Evolutionary conservation across 306 rosid genomes (phyloP).

Genomic region (Prunus kanzakura): DNA sequence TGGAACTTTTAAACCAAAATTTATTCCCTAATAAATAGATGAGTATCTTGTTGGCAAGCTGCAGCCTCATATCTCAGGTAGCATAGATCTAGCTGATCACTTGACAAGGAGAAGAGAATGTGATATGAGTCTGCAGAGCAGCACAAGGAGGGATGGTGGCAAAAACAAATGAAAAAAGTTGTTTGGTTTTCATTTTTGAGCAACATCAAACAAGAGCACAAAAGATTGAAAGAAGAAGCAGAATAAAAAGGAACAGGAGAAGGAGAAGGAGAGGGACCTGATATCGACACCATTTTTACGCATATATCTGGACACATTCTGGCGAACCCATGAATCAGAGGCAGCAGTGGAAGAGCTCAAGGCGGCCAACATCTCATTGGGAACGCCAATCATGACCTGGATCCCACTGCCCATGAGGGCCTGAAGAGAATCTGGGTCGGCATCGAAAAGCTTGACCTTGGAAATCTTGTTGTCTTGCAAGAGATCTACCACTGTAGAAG

Average conservation of each 20-base stretch:
- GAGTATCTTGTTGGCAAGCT: background rate
- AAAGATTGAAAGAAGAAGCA: background rate
- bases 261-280: constrained; percentile 44
- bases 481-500: constrained; percentile 76
- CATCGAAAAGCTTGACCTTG: constrained; percentile 85
- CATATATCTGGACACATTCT: constrained; percentile 63
- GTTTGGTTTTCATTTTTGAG: background rate
- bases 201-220: background rate
- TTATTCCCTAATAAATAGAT: background rate
- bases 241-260: background rate
- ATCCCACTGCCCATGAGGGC: constrained; percentile 71
- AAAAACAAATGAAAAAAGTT: background rate
- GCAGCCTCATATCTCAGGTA: background rate
- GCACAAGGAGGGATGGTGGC: background rate
- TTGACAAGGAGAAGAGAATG: background rate
- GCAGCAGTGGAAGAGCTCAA: constrained; percentile 63
- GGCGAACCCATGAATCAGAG: constrained; percentile 79
- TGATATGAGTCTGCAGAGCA: background rate
- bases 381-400: constrained; percentile 85
- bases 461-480: constrained; percentile 56
- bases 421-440: constrained; percentile 53
- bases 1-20: too few relatives aligned
- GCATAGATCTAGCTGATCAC: background rate
- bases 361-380: constrained; percentile 70
- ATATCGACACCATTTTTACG: constrained; percentile 77